Evolutionary conservation across 257 asterid species (phyloP).

Genomic region (Solanum medicagineum): DNA sequence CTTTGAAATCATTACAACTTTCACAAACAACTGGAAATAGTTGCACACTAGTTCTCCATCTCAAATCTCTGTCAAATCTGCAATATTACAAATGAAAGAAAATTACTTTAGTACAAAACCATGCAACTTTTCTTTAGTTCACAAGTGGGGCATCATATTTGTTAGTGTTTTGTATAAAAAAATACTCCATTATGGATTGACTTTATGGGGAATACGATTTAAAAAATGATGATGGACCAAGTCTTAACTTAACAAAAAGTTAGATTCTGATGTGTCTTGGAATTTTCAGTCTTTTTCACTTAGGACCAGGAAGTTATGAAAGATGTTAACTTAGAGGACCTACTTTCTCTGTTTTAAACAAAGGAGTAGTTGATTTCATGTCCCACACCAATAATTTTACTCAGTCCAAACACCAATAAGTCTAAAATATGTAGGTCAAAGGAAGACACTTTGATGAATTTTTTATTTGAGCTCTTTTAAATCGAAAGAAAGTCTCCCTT

Average conservation of each 20-base stretch:
- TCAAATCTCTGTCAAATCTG: constrained; percentile 75
- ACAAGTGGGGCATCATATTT: background rate
- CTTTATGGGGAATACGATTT: background rate
- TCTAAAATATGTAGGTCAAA: background rate
- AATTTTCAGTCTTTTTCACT: background rate
- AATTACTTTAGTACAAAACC: background rate
- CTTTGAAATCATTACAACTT: constrained; percentile 49
- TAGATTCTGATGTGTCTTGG: constrained; percentile 12
- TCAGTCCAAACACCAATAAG: background rate
- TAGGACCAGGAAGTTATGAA: background rate
- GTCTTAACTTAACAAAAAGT: constrained; percentile 5
- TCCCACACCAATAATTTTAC: constrained; percentile 15
- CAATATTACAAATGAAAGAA: background rate
- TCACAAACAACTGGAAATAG: constrained; percentile 59
- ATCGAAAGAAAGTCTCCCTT: background rate
- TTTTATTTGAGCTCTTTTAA: background rate
- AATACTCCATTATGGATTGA: background rate
- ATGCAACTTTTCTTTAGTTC: background rate
- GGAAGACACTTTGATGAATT: background rate
- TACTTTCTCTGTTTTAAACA: background rate
- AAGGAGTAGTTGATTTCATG: background rate
- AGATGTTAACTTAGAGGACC: background rate
- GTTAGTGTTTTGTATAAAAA: background rate
- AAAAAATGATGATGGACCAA: background rate
- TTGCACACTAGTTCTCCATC: constrained; percentile 64